Evolutionary conservation across 2,329 filamentous ascomycete species (phyloP), one percentile per base, ranked within the genome.

Genomic region (Aspergillus thermomutatus): DNA sequence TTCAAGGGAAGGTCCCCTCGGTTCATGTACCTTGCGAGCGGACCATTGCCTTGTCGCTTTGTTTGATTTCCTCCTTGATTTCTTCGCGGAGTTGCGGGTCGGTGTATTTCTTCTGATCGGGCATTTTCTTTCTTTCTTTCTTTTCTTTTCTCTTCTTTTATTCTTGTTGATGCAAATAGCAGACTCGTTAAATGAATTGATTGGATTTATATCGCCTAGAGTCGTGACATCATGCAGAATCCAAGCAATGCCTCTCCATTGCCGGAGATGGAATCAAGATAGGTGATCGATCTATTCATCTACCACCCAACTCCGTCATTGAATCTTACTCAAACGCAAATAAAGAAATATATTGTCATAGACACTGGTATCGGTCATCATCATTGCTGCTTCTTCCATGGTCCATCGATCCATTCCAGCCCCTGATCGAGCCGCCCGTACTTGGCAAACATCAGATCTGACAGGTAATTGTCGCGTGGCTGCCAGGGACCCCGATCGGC

Each of bases 31-130:
- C 69, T 80, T 80, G 27, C 77, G 69, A 3, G 79, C 78, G 48
- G 76, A 78, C 78, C 78, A 80, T 71, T 81, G 77, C 79, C 59
- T 80, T 80, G 59, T 79, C 77, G 46, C 72, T 60, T 4, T 73
- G 60, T 48, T 80, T 71, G 48, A 80, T 72, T 58, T 80, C 77
- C 53, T 79, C 69, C 64, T 80, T 80, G 58, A 80, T 69, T 59
- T 80, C 61, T 47, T 80, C 74, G 23, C 77, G 71, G 11, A 80
- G 72, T 53, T 80, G 64, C 1, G 78, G 78, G 55, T 80, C 75
- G 41, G 72, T 78, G 60, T 80, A 80, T 51, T 80, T 80, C 56
- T 79, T 76, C 57, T 75, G 77, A 3, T 76, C 69, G 47, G 77
- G 72, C 78, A 80, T 80, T n/a, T 40, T 40, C 14, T 17, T 40